phyloP scores from a whole-genome alignment of 176 grass and related monocot genomes.

The Oryza officinalis region DNA sequence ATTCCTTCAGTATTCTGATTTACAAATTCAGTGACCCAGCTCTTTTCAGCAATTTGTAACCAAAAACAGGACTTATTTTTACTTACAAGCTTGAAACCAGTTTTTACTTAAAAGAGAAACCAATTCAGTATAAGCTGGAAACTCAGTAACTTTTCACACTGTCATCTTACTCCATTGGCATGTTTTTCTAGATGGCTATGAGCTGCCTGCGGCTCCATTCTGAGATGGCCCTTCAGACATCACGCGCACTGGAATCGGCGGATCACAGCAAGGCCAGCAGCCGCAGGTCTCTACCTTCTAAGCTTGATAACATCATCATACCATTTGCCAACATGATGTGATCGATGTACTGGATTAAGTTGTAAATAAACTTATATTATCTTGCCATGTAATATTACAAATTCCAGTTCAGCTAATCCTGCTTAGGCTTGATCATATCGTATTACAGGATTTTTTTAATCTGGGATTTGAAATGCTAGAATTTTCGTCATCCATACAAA shows the following conservation, averaged over 20 bases:
- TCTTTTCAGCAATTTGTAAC: not conserved
- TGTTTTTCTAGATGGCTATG: conserved; percentile 79
- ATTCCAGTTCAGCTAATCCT: not conserved
- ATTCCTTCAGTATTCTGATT: not conserved
- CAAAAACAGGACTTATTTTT: not conserved
- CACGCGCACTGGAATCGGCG: conserved; percentile 69
- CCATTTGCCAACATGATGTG: conserved; percentile 76
- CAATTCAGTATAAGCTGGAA: not conserved
- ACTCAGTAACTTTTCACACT: not conserved
- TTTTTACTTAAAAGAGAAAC: not conserved
- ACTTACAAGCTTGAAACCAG: too few relatives aligned
- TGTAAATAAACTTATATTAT: not conserved
- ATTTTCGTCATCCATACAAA: too few relatives aligned
- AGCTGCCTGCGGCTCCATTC: conserved; percentile 85
- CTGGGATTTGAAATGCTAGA: too few relatives aligned
- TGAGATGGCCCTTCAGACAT: conserved; percentile 89
- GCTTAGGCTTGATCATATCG: not conserved
- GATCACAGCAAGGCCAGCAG: conserved; percentile 42
- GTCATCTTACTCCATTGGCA: not conserved
- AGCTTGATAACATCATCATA: conserved; percentile 76
- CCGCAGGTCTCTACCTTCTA: conserved; percentile 40
- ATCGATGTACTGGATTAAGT: not conserved
- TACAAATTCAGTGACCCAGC: not conserved
- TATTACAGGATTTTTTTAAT: not conserved
- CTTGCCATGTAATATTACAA: not conserved